Conservation (phyloP, 768 basidiomycete genomes). For the Suillus spraguei region DNA sequence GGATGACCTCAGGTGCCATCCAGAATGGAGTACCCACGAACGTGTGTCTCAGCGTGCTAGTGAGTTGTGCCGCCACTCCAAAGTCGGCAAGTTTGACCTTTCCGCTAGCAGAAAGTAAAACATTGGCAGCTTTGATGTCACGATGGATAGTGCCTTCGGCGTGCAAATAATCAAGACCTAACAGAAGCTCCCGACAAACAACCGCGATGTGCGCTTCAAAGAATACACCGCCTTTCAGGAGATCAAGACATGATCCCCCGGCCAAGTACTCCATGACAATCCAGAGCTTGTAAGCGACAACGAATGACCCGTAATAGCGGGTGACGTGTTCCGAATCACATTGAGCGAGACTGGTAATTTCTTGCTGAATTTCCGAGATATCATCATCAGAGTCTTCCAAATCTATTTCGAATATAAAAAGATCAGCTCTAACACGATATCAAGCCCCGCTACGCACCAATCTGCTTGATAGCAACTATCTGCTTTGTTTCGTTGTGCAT, state of each 20-base stretch:
- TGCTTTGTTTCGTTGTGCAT: slow-evolving; percentile 93
- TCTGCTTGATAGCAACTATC: slow-evolving; percentile 98
- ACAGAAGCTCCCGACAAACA: slow-evolving; percentile 88
- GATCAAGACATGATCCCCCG: slow-evolving; percentile 96
- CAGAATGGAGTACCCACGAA: slow-evolving; percentile 98
- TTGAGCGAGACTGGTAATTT: slow-evolving; percentile 94
- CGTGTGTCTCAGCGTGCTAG: slow-evolving; percentile 91
- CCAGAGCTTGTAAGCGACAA: slow-evolving; percentile 97
- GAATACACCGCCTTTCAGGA: slow-evolving; percentile 90
- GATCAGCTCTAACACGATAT: slow-evolving; percentile 15
- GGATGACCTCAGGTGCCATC: slow-evolving; percentile 99
- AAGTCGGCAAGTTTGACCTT: slow-evolving; percentile 98
- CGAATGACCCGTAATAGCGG: slow-evolving; percentile 95
- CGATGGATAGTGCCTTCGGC: slow-evolving; percentile 95
- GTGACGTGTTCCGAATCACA: slow-evolving; percentile 98
- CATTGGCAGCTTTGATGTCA: slow-evolving; percentile 98
- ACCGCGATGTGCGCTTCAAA: slow-evolving; percentile 94
- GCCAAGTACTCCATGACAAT: slow-evolving; percentile 99
- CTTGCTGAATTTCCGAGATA: slow-evolving; percentile 97
- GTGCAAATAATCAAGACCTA: slow-evolving; percentile 96
- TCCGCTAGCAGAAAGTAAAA: slow-evolving; percentile 86
- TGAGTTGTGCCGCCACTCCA: slow-evolving; percentile 96
- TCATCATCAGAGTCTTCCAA: slow-evolving; percentile 98
- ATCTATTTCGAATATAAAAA: slow-evolving; percentile 50
- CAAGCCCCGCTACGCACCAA: slow-evolving; percentile 59